A percentile compares a stretch with the other conserved stretches of the same genome.
Conservation (phyloP, 108 stramenopile species). For the Fistulifera pelliculosa region DNA sequence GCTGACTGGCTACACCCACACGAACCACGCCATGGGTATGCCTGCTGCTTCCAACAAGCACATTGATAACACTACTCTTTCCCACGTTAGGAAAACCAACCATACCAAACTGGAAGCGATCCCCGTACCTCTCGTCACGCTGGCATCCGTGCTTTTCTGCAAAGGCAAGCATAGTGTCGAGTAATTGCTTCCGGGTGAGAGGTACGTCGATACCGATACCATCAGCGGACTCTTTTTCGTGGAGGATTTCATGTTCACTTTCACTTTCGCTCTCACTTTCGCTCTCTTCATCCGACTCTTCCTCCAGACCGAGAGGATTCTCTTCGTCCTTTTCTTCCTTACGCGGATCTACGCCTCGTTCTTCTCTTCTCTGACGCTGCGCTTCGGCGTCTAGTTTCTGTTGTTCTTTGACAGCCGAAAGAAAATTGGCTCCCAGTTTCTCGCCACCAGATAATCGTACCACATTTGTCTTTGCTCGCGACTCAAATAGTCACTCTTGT, state of each 20-base stretch:
- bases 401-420: constrained; percentile 93
- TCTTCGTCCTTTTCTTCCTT: constrained; percentile 16
- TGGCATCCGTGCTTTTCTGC: constrained; percentile 49
- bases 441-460: constrained; percentile 74
- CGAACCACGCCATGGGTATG: constrained; percentile 82
- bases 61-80: constrained; percentile 96
- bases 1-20: constrained; percentile 94
- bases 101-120: constrained; percentile 87
- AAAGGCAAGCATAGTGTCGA: constrained; percentile 58
- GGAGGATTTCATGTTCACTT: constrained; percentile 23
- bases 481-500: constrained; percentile 96
- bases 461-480: constrained; percentile 74
- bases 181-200: constrained; percentile 56
- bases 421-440: constrained; percentile 78
- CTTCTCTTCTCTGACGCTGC: constrained; percentile 8
- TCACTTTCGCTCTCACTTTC: constrained; percentile 25
- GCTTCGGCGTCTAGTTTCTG: constrained; percentile 66
- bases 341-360: constrained; percentile 4
- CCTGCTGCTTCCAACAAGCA: constrained; percentile 85
- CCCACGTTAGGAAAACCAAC: constrained; percentile 98
- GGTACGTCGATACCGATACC: constrained; percentile 40
- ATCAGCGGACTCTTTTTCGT: constrained; percentile 5
- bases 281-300: constrained; percentile 29
- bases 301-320: constrained; percentile 3
- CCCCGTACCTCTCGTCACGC: constrained; percentile 48